These are phyloP conservation scores for Colletotrichum acutatum DNA, from an alignment of 2,329 filamentous ascomycete species.

Conservation along the genomic window DNA sequence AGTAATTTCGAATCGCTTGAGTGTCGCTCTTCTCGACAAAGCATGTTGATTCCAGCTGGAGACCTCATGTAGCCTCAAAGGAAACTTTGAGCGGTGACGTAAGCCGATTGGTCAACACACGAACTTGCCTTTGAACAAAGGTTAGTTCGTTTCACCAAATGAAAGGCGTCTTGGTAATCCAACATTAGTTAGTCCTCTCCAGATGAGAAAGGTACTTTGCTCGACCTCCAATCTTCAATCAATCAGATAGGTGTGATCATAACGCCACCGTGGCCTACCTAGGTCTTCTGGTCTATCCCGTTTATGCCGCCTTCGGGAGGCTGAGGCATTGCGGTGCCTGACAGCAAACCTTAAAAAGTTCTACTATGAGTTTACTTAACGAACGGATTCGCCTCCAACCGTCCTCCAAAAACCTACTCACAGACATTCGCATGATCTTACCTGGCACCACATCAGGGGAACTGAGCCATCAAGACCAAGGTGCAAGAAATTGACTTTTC, in stretches of 20 bases:
- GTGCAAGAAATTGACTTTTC: neutral
- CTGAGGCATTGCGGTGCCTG: neutral
- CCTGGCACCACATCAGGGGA: neutral
- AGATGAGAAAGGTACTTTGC: neutral
- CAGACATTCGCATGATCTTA: slow-evolving; percentile 17
- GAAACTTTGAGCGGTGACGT: neutral
- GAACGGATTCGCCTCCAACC: neutral
- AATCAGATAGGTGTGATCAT: neutral
- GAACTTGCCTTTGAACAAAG: neutral
- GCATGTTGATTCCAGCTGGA: neutral
- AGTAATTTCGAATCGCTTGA: neutral
- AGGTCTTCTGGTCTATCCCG: neutral
- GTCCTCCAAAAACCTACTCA: slow-evolving; percentile 12
- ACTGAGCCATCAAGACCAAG: neutral
- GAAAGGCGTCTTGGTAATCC: neutral
- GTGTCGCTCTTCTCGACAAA: neutral
- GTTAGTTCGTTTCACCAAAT: neutral
- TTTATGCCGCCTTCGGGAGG: neutral
- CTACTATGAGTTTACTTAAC: neutral
- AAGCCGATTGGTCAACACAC: neutral
- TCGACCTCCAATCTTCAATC: neutral
- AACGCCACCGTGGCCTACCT: neutral
- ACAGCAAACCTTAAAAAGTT: neutral
- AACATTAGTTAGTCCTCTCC: neutral
- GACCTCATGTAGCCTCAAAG: neutral